Conservation (phyloP, 1,284 basidiomycete genomes). For the Leccinum glutinopallens region DNA sequence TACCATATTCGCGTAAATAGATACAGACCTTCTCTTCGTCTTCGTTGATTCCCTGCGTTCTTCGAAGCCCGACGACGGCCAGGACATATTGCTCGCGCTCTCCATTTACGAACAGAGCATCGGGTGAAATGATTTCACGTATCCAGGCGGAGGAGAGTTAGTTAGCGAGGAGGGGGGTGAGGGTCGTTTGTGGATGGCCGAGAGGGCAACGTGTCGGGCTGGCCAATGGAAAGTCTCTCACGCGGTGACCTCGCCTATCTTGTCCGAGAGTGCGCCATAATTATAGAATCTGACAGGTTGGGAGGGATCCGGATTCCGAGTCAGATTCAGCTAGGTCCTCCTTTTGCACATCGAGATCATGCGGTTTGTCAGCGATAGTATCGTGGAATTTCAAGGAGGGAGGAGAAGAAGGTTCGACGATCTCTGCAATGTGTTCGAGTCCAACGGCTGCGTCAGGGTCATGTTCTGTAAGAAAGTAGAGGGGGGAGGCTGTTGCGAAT, state of each 20-base stretch:
- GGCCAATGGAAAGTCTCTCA: constrained; percentile 42
- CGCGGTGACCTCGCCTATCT: constrained; percentile 87
- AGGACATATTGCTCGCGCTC: constrained; percentile 84
- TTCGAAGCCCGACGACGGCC: constrained; percentile 78
- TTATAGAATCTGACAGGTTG: constrained; percentile 44
- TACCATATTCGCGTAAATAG: too few relatives aligned
- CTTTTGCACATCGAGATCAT: constrained; percentile 35
- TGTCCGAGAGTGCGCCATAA: constrained; percentile 84
- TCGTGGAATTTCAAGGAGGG: constrained; percentile 24
- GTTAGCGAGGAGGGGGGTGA: constrained; percentile 9
- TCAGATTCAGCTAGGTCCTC: constrained; percentile 42
- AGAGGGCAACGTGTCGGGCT: constrained; percentile 31
- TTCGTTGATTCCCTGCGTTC: constrained; percentile 49
- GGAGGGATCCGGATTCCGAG: constrained; percentile 30
- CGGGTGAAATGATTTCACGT: constrained; percentile 73
- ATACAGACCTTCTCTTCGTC: constrained; percentile 45
- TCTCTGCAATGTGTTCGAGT: constrained; percentile 67
- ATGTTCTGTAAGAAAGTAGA: constrained; percentile 51
- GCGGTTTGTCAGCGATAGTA: constrained; percentile 32
- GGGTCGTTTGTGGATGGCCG: constrained; percentile 25
- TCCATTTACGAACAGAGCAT: constrained; percentile 78
- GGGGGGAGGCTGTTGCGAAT: constrained; percentile 80
- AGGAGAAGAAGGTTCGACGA: constrained; percentile 28
- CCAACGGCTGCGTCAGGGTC: constrained; percentile 66
- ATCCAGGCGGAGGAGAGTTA: constrained; percentile 53